Conservation (phyloP, 176 grass and related monocot species). For the Cenchrus americanus region DNA sequence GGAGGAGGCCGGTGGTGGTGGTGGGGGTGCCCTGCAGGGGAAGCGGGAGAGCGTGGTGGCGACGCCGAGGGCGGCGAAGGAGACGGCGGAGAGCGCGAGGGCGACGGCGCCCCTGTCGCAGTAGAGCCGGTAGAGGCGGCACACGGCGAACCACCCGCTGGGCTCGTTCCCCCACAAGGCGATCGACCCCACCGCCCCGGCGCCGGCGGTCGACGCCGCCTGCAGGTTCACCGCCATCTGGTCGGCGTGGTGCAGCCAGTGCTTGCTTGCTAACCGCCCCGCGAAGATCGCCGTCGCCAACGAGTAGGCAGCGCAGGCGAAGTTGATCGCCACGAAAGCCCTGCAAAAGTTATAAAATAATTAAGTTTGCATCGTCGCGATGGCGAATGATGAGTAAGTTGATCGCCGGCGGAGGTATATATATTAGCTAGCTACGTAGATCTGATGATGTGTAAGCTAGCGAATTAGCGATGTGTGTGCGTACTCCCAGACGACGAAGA, state of each 20-base stretch:
- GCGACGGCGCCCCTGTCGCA: conserved; percentile 36
- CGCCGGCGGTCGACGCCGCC: conserved; percentile 41
- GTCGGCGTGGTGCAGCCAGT: conserved; percentile 49
- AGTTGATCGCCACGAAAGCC: conserved; percentile 49
- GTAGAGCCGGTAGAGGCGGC: conserved; percentile 48
- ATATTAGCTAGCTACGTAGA: no score
- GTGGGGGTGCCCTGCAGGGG: conserved; percentile 12
- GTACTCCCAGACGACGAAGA: conserved; percentile 52
- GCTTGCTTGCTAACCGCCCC: background rate
- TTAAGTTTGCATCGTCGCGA: background rate
- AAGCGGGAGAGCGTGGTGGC: conserved; percentile 38
- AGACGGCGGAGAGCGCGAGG: conserved; percentile 34
- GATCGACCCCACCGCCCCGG: conserved; percentile 36
- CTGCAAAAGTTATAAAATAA: background rate
- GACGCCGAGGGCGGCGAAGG: conserved; percentile 36
- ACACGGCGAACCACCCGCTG: conserved; percentile 60
- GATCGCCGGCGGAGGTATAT: no score
- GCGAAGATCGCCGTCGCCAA: conserved; percentile 18
- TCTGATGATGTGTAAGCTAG: no score
- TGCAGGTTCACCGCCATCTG: conserved; percentile 41
- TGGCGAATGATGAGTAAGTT: no score
- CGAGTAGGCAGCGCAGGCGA: conserved; percentile 39
- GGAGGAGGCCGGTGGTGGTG: background rate
- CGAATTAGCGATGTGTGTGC: no score
- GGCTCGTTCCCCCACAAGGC: conserved; percentile 55